These are phyloP conservation scores for Larix kaempferi DNA, from an alignment of 75 land plant species.

Conservation along the genomic window DNA sequence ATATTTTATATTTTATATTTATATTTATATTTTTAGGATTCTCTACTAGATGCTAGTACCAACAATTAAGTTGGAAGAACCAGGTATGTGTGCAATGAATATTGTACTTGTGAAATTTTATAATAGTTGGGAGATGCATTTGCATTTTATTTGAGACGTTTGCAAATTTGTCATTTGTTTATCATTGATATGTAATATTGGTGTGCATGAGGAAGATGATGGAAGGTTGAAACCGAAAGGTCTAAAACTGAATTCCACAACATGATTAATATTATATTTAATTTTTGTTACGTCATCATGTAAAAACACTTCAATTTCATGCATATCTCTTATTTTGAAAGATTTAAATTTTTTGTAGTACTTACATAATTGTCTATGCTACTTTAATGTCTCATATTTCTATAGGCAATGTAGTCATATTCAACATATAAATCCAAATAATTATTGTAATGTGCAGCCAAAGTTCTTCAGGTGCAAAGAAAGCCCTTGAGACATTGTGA, in stretches of 20 bases:
- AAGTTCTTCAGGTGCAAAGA: slow-evolving; percentile 84
- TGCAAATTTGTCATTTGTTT: background rate
- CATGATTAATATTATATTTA: background rate
- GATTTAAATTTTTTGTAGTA: background rate
- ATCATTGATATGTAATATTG: background rate
- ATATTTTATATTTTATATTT: too few relatives aligned
- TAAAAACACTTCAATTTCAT: background rate
- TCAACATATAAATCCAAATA: background rate
- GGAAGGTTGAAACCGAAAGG: slow-evolving; percentile 56
- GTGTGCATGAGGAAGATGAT: slow-evolving; percentile 42
- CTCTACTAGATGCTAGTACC: too few relatives aligned
- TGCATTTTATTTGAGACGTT: background rate
- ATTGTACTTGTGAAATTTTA: background rate
- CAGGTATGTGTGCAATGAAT: slow-evolving; percentile 20
- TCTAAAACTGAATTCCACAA: background rate
- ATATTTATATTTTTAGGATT: too few relatives aligned
- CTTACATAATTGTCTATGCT: background rate
- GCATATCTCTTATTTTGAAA: background rate
- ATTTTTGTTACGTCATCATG: background rate
- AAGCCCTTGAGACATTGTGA: slow-evolving; percentile 96
- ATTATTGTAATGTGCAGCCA: slow-evolving; percentile 28
- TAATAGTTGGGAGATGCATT: background rate
- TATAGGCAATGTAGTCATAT: background rate
- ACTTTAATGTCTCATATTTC: background rate
- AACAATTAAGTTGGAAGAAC: too few relatives aligned